Conservation (phyloP, 2,329 filamentous ascomycete genomes). For the Pseudopithomyces chartarum region DNA sequence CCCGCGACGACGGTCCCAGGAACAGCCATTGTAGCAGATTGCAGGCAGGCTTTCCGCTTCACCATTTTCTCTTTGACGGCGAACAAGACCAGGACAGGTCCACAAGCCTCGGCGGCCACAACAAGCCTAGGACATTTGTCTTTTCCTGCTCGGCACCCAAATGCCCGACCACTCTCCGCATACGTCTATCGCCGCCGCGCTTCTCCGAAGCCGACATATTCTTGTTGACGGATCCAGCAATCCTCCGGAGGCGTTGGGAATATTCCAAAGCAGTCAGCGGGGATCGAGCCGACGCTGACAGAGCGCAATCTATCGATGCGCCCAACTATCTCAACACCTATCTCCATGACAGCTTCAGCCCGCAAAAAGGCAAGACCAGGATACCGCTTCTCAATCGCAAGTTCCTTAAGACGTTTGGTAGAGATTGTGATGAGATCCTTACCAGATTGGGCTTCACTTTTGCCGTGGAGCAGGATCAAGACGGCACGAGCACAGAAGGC, state of each 20-base stretch:
- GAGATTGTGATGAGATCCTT: constrained; percentile 64
- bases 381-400: constrained; percentile 67
- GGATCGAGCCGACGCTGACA: constrained; percentile 58
- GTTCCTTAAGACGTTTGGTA: constrained; percentile 66
- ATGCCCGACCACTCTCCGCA: constrained; percentile 60
- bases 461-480: constrained; percentile 34
- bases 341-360: constrained; percentile 61
- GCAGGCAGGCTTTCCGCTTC: constrained; percentile 58
- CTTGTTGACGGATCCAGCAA: constrained; percentile 59
- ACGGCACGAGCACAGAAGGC: constrained; percentile 24
- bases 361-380: constrained; percentile 55
- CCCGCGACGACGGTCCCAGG: constrained; percentile 47
- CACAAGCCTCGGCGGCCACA: constrained; percentile 22
- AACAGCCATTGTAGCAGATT: constrained; percentile 49
- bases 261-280: constrained; percentile 57
- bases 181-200: constrained; percentile 59
- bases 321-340: constrained; percentile 64
- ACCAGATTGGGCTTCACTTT: constrained; percentile 62
- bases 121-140: constrained; percentile 31
- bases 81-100: constrained; percentile 18
- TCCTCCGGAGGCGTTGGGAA: constrained; percentile 60
- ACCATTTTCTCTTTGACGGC: constrained; percentile 59
- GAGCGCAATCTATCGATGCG: constrained; percentile 59
- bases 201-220: constrained; percentile 55
- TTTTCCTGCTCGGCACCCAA: constrained; percentile 65